Conservation (phyloP, 495 filamentous ascomycete genomes). For the Hamigera avellanea region DNA sequence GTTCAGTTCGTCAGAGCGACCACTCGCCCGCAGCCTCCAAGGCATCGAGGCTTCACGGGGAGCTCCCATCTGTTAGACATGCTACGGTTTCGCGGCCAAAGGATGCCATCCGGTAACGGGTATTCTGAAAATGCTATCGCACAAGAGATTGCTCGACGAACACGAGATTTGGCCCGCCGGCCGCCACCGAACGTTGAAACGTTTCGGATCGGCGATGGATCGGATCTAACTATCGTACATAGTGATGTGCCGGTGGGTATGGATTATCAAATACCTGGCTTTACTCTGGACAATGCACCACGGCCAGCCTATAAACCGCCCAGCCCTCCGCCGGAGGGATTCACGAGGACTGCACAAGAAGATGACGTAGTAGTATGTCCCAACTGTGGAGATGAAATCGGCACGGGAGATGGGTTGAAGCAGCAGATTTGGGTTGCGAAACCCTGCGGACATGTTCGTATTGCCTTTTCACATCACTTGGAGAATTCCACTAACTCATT, state of each 20-base stretch:
- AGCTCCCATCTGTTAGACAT: conserved; percentile 6
- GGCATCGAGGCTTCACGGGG: not conserved
- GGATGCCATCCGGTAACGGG: not conserved
- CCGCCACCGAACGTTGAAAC: conserved; percentile 9
- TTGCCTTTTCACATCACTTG: too few relatives aligned
- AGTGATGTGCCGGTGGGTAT: conserved; percentile 9
- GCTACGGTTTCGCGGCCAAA: conserved; percentile 5
- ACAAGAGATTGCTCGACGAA: conserved; percentile 8
- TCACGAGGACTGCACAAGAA: conserved; percentile 51
- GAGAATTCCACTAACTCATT: too few relatives aligned
- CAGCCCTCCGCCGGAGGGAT: conserved; percentile 44
- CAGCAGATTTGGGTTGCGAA: conserved; percentile 65
- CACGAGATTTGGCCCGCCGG: conserved; percentile 1
- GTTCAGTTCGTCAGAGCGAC: conserved; percentile 26
- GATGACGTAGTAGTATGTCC: conserved; percentile 59
- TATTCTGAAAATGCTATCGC: conserved; percentile 3
- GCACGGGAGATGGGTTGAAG: conserved; percentile 44
- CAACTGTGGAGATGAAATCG: conserved; percentile 58
- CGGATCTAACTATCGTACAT: conserved; percentile 14
- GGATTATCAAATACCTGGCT: conserved; percentile 12
- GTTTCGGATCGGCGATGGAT: conserved; percentile 9
- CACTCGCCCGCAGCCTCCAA: conserved; percentile 6
- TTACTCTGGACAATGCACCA: conserved; percentile 16
- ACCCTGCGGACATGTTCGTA: conserved; percentile 64
- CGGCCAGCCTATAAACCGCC: conserved; percentile 44